Evolutionary conservation across 805 yeast species (phyloP), one percentile per base, ranked within the genome.

Genomic region (Saccharomycopsis sp.): DNA sequence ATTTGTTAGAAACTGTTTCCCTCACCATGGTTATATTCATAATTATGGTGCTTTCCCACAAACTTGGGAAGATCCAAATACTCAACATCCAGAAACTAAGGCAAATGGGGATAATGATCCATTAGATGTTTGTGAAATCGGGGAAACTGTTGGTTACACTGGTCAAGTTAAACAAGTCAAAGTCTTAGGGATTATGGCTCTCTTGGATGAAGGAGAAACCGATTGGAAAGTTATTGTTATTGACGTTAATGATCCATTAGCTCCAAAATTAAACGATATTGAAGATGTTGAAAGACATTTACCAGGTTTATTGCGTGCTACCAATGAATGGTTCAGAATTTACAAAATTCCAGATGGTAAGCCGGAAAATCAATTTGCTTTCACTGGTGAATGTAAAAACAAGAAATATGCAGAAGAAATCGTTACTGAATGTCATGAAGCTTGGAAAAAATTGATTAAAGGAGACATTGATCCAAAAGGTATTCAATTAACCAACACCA

Each of bases 1-100:
- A 52, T 85, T 77, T 52, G 81, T 85, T 25, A 71, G 79, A 52
- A 85, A 85, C 61, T 63, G 83, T 18, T 85, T 79, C 64, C 95
- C 95, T 6, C 77, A 70, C 57, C 79, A 79, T 51, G 95, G 95
- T 1, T 84, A 83, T 58, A 79, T 85, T 41, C 88, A 79, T 59
- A 85, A 85, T 61, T 85, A 85, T 56, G 94, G 95, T 34, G 89
- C 94, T 3, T 67, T 84, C 51, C 88, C 94, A 14, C 94, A 84
- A 64, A 89, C 97, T 3, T 89, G 97, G 97, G 98, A 89, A 62
- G 94, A 92, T 56, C 94, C 94, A n/a, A 73, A 79, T 44, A 65
- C 64, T 39, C 53, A 49, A 21, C 36, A 45, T 39, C 41, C 66
- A 62, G 51, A 57, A 27, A 48, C 41, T 61, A 23, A 69, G 58